Evolutionary conservation across 345 rosid genomes (phyloP).

Genomic region (Abelmoschus esculentus): DNA sequence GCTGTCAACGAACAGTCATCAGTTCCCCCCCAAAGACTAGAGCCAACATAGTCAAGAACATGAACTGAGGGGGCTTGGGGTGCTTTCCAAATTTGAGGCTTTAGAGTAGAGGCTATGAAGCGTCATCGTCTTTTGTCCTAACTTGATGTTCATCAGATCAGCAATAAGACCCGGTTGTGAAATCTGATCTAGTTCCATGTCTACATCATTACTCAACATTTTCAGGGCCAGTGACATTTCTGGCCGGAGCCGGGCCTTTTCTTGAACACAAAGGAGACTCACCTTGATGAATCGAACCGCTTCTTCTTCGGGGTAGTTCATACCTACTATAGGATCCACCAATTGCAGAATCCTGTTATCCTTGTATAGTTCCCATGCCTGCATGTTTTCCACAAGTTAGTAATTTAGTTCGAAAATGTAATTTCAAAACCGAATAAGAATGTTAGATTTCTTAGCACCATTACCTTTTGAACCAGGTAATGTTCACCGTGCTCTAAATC

Average conservation of each 20-base stretch:
- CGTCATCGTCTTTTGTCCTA: slow-evolving; percentile 14
- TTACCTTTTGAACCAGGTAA: slow-evolving; percentile 51
- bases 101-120: slow-evolving; percentile 17
- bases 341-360: slow-evolving; percentile 20
- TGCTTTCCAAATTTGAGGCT: slow-evolving; percentile 2
- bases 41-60: slow-evolving; percentile 12
- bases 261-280: slow-evolving; percentile 53
- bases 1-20: neutral
- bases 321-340: slow-evolving; percentile 34
- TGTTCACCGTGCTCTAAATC: slow-evolving; percentile 42
- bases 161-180: slow-evolving; percentile 39
- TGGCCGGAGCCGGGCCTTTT: slow-evolving; percentile 39
- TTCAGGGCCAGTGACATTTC: slow-evolving; percentile 34
- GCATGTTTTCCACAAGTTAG: slow-evolving; percentile 9
- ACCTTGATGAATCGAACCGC: slow-evolving; percentile 37
- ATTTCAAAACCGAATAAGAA: neutral
- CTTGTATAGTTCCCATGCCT: slow-evolving; percentile 50
- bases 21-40: neutral
- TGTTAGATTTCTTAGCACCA: neutral
- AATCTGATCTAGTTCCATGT: slow-evolving; percentile 20
- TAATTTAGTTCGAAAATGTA: neutral
- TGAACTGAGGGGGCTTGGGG: neutral
- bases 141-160: slow-evolving; percentile 40
- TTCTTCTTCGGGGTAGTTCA: slow-evolving; percentile 35
- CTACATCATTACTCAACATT: slow-evolving; percentile 29